Percentiles rank a stretch among this genome's conserved stretches.
phyloP scores from a whole-genome alignment of 108 stramenopile species.

The Cyclotella choctawhatcheeana region DNA sequence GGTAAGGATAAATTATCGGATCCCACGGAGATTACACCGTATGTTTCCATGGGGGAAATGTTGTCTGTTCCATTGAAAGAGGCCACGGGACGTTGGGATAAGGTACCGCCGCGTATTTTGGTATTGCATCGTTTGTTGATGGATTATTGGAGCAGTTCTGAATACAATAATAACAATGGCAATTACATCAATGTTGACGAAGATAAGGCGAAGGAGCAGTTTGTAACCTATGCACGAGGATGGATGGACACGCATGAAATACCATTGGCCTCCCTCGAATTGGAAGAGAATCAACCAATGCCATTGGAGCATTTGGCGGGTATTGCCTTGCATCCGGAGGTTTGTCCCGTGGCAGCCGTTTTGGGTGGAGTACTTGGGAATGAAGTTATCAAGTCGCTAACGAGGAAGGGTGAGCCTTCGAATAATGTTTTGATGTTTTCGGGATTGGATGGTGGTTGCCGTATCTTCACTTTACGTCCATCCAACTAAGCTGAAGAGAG shows the following conservation, averaged over 20 bases:
- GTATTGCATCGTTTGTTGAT: conserved; percentile 70
- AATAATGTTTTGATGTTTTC: conserved; percentile 88
- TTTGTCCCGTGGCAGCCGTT: conserved; percentile 91
- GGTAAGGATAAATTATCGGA: conserved; percentile 85
- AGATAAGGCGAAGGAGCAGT: conserved; percentile 21
- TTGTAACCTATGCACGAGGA: conserved; percentile 38
- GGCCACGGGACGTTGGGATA: conserved; percentile 78
- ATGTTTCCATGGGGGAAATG: conserved; percentile 69
- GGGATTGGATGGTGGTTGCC: conserved; percentile 75
- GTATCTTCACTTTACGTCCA: conserved; percentile 63
- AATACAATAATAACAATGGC: background rate
- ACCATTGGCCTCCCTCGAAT: conserved; percentile 1
- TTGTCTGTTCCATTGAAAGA: conserved; percentile 49
- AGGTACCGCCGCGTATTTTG: conserved; percentile 67
- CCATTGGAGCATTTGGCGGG: conserved; percentile 48
- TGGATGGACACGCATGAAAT: conserved; percentile 44
- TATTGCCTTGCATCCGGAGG: conserved; percentile 72
- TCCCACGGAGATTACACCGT: conserved; percentile 44
- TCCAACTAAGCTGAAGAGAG: conserved; percentile 20
- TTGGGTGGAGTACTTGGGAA: conserved; percentile 94
- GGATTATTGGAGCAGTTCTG: conserved; percentile 63
- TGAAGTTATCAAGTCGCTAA: conserved; percentile 93
- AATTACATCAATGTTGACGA: too few species aligned
- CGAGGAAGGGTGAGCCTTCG: conserved; percentile 91
- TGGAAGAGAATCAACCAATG: background rate